Evolutionary conservation across 176 grass and related monocot genomes (phyloP).

Genomic region (Bonia amplexicaulis): DNA sequence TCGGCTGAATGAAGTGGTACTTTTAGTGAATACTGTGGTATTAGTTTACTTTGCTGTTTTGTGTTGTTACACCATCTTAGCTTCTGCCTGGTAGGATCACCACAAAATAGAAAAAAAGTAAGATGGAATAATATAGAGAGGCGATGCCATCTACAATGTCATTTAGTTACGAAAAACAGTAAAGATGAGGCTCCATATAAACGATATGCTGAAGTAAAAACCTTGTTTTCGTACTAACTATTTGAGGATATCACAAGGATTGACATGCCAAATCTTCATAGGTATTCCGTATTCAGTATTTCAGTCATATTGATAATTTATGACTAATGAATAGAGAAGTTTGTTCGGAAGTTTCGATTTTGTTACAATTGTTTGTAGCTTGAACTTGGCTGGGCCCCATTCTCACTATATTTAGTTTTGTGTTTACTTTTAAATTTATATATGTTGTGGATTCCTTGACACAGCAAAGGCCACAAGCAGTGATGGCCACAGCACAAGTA

Average conservation of each 20-base stretch:
- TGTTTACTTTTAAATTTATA: background rate
- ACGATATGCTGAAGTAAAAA: background rate
- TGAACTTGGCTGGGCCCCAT: background rate
- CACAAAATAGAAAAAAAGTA: background rate
- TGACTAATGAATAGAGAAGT: background rate
- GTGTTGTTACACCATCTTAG: background rate
- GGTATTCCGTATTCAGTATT: background rate
- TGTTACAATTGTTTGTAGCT: background rate
- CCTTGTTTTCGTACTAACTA: background rate
- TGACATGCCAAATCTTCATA: background rate
- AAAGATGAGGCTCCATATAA: background rate
- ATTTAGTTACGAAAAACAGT: background rate
- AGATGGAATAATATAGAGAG: background rate
- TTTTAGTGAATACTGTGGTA: background rate
- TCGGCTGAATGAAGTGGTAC: background rate
- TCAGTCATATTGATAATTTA: background rate
- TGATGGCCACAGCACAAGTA: slow-evolving; percentile 92
- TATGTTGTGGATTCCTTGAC: slow-evolving; percentile 37
- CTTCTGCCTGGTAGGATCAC: background rate
- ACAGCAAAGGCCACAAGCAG: slow-evolving; percentile 69
- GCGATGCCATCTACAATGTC: background rate
- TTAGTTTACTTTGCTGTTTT: background rate
- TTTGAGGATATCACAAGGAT: background rate
- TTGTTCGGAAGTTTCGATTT: background rate
- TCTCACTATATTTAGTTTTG: background rate